phyloP scores from a whole-genome alignment of 495 filamentous ascomycete genomes.

The Daldinia caldariorum region DNA sequence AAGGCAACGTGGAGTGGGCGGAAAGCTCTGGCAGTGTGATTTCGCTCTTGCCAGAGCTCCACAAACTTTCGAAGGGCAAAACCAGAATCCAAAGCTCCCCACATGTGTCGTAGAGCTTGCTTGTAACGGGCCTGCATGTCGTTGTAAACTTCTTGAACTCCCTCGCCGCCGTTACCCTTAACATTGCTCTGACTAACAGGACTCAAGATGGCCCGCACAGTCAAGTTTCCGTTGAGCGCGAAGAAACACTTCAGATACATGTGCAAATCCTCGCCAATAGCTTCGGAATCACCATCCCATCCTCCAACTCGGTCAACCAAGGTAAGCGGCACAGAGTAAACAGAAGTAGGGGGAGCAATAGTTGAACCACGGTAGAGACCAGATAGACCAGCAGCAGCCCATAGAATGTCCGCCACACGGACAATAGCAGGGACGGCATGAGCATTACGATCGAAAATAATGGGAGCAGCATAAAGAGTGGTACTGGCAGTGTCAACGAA shows the following conservation, averaged over 20 bases:
- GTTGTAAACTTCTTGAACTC: conserved; percentile 58
- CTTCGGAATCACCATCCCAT: conserved; percentile 72
- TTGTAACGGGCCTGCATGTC: conserved; percentile 69
- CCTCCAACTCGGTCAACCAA: conserved; percentile 71
- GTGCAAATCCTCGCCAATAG: conserved; percentile 77
- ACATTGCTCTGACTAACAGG: conserved; percentile 76
- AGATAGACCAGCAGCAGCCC: conserved; percentile 72
- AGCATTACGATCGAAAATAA: conserved; percentile 77
- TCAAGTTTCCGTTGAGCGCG: conserved; percentile 69
- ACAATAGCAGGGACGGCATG: conserved; percentile 72
- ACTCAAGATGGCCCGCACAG: conserved; percentile 62
- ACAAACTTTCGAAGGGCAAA: conserved; percentile 63
- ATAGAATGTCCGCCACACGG: conserved; percentile 72
- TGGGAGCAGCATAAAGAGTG: conserved; percentile 72
- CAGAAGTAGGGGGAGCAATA: conserved; percentile 73
- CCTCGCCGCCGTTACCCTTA: conserved; percentile 62
- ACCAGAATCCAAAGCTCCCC: conserved; percentile 73
- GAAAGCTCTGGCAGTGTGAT: conserved; percentile 60
- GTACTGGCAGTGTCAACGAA: conserved; percentile 64
- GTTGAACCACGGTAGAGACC: conserved; percentile 67
- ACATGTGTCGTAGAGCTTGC: conserved; percentile 76
- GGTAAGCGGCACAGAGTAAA: conserved; percentile 71
- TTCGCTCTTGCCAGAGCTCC: conserved; percentile 60
- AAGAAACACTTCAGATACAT: conserved; percentile 83
- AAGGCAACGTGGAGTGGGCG: conserved; percentile 60